Percentiles rank a stretch among this genome's conserved stretches.
Evolutionary conservation across 1,139 yeast genomes (phyloP).

Genomic region (Kodamaea ohmeri): DNA sequence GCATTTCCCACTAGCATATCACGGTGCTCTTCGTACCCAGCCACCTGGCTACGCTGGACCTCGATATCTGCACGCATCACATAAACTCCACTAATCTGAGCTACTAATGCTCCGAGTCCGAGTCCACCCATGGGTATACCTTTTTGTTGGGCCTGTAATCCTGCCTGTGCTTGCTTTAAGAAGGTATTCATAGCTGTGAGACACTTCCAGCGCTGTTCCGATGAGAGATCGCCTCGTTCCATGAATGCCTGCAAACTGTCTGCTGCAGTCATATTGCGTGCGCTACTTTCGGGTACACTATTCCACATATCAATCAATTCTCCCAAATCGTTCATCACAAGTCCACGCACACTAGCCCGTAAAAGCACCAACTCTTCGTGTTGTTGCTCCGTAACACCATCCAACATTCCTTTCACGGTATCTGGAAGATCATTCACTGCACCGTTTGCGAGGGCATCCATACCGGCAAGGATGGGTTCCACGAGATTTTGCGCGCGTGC

Average conservation of each 20-base stretch:
- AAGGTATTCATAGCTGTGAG: slow-evolving; percentile 36
- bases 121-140: slow-evolving; percentile 20
- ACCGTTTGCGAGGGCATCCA: slow-evolving; percentile 24
- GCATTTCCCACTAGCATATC: slow-evolving; percentile 36
- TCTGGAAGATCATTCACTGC: slow-evolving; percentile 22
- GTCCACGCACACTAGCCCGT: slow-evolving; percentile 24
- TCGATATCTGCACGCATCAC: slow-evolving; percentile 55
- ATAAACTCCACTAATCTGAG: slow-evolving; percentile 41
- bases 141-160: slow-evolving; percentile 24
- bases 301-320: slow-evolving; percentile 27
- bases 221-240: slow-evolving; percentile 17
- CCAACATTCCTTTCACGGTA: slow-evolving; percentile 26
- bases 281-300: slow-evolving; percentile 20
- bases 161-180: slow-evolving; percentile 40
- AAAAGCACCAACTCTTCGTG: slow-evolving; percentile 25
- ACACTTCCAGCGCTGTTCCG: slow-evolving; percentile 35
- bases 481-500: slow-evolving; percentile 4
- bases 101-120: slow-evolving; percentile 36
- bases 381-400: slow-evolving; percentile 25
- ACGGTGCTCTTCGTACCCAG: slow-evolving; percentile 22
- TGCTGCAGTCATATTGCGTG: slow-evolving; percentile 38
- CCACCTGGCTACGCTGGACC: slow-evolving; percentile 43
- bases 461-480: slow-evolving; percentile 17
- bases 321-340: slow-evolving; percentile 19
- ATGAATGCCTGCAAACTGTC: slow-evolving; percentile 46